Percentiles rank a stretch among this genome's conserved stretches.
These are phyloP conservation scores for Quercus dentata DNA, from an alignment of 306 rosid genomes.

Conservation along the genomic window DNA sequence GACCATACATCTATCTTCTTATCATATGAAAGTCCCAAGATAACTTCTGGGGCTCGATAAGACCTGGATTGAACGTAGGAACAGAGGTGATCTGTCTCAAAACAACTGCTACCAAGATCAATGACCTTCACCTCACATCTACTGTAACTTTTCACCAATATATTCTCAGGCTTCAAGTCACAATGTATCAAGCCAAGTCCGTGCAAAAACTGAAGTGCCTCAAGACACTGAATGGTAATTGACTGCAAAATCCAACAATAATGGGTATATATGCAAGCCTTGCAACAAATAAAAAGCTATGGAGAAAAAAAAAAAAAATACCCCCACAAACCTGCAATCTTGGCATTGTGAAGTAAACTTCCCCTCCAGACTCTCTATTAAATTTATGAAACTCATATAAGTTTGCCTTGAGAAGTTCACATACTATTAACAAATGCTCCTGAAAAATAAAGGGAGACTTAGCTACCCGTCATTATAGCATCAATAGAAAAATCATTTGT, in stretches of 20 bases:
- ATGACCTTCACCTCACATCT: conserved; percentile 99
- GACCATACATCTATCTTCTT: conserved; percentile 99
- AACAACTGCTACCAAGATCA: conserved; percentile 99
- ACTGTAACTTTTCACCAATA: conserved; percentile 96
- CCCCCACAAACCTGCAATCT: conserved; percentile 81
- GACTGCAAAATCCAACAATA: conserved; percentile 57
- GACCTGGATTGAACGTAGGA: conserved; percentile 98
- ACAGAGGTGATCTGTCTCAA: conserved; percentile 98
- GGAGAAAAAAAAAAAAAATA: conserved; percentile 12
- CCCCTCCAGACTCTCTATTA: conserved; percentile 98
- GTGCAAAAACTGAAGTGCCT: conserved; percentile 88
- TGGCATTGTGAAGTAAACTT: conserved; percentile 99
- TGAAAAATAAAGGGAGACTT: conserved; percentile 32
- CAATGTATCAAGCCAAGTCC: conserved; percentile 95
- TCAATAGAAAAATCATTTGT: background rate
- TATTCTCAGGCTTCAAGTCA: conserved; percentile 98
- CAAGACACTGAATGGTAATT: conserved; percentile 95
- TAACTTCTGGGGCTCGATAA: conserved; percentile 99
- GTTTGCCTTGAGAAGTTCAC: conserved; percentile 98
- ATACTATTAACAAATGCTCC: conserved; percentile 97
- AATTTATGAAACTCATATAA: conserved; percentile 93
- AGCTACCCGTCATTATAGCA: background rate
- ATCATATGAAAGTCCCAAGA: conserved; percentile 91
- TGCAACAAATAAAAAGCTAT: conserved; percentile 2
- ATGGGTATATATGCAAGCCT: conserved; percentile 13